Evolutionary conservation across 2,329 filamentous ascomycete genomes (phyloP).

Genomic region (Alternaria incomplexa): DNA sequence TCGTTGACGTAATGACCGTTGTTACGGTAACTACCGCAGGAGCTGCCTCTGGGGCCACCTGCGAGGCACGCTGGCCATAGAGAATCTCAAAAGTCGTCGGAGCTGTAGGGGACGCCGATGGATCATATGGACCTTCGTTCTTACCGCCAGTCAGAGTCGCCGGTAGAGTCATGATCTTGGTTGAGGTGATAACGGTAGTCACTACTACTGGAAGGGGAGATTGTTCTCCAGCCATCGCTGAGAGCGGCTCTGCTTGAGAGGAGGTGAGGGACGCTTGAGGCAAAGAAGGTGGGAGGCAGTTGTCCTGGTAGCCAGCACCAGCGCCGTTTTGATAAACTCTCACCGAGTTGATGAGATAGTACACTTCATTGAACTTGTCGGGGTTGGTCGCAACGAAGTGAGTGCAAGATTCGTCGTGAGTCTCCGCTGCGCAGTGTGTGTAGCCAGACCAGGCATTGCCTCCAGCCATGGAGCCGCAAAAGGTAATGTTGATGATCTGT

Average conservation of each 20-base stretch:
- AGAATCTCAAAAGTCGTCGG: background rate
- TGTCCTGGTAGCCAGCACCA: background rate
- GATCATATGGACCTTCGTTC: no score
- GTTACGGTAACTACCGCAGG: background rate
- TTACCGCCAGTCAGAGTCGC: background rate
- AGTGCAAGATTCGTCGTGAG: conserved; percentile 54
- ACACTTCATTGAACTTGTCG: conserved; percentile 24
- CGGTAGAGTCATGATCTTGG: background rate
- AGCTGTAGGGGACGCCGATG: no score
- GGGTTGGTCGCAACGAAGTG: conserved; percentile 27
- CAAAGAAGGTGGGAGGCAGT: background rate
- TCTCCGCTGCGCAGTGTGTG: conserved; percentile 11
- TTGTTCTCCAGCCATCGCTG: background rate
- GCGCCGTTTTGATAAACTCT: conserved; percentile 7
- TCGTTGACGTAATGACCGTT: background rate
- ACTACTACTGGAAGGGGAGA: background rate
- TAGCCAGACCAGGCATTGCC: conserved; percentile 58
- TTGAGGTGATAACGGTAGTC: background rate
- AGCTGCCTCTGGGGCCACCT: no score
- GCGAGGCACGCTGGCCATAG: background rate
- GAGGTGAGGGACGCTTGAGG: background rate
- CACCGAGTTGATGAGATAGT: conserved; percentile 27
- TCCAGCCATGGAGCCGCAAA: conserved; percentile 50
- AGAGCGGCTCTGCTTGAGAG: background rate
- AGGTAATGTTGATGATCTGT: conserved; percentile 54